A percentile compares a stretch with the other conserved stretches of the same genome.
These are phyloP conservation scores for Melampsora larici-populina DNA, from an alignment of 1,284 basidiomycete genomes.

Conservation along the genomic window DNA sequence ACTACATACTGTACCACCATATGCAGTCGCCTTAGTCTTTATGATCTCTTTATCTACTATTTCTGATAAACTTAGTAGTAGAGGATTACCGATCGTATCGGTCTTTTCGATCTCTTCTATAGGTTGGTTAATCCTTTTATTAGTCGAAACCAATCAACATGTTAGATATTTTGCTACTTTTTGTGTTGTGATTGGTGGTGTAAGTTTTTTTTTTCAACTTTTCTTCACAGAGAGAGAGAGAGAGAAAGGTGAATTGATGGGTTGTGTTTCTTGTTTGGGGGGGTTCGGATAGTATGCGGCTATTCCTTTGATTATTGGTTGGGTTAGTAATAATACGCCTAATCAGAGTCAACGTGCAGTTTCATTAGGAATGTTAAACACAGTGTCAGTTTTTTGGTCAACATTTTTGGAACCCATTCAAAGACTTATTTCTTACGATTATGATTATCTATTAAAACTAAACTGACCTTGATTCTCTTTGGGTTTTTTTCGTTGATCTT, in stretches of 20 bases:
- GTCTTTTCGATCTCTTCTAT: constrained; percentile 61
- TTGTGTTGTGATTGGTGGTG: constrained; percentile 4
- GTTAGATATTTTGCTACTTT: constrained; percentile 10
- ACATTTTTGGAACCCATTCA: too few relatives aligned
- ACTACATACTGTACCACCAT: constrained; percentile 73
- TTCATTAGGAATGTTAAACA: not conserved
- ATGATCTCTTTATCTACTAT: constrained; percentile 64
- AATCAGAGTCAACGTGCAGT: not conserved
- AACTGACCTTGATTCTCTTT: not conserved
- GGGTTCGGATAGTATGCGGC: not conserved
- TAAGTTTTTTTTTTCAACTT: not conserved
- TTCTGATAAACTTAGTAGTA: constrained; percentile 69
- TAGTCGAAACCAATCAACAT: not conserved
- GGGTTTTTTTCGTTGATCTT: not conserved
- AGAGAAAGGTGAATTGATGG: too few relatives aligned
- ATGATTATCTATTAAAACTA: too few relatives aligned
- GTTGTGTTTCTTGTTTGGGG: not conserved
- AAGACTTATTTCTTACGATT: too few relatives aligned
- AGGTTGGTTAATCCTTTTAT: constrained; percentile 57
- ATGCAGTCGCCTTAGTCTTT: constrained; percentile 67
- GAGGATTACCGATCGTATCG: constrained; percentile 63
- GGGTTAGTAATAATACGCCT: constrained; percentile 4
- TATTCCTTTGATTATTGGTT: constrained; percentile 14
- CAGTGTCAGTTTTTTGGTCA: not conserved
- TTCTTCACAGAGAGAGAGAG: not conserved